These are phyloP conservation scores for Geotrichum australiense DNA, from an alignment of 1,139 yeast species.

Conservation along the genomic window DNA sequence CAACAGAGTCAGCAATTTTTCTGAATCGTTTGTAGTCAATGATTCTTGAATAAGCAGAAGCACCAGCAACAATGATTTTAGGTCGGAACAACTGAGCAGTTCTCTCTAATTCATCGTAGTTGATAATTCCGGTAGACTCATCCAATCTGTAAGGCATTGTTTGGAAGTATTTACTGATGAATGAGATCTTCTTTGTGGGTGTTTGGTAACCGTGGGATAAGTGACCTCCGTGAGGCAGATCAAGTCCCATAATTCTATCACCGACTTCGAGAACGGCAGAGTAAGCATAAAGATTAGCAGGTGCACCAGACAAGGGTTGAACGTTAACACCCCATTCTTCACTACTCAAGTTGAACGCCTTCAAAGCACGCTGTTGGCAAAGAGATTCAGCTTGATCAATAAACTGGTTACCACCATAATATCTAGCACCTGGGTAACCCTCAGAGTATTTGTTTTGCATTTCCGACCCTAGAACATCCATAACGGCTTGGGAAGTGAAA, in stretches of 20 bases:
- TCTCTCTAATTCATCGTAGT: constrained; percentile 88
- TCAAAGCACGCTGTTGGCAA: constrained; percentile 89
- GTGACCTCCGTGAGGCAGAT: constrained; percentile 97
- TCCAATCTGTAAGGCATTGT: constrained; percentile 97
- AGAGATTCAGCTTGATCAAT: constrained; percentile 88
- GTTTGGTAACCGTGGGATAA: constrained; percentile 98
- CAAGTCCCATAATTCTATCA: constrained; percentile 94
- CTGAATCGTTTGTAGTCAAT: constrained; percentile 95
- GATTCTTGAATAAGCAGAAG: constrained; percentile 93
- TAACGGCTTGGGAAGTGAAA: constrained; percentile 93
- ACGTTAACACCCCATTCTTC: constrained; percentile 98
- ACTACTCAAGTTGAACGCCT: constrained; percentile 72
- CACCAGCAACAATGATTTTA: constrained; percentile 93
- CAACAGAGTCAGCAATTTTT: constrained; percentile 92
- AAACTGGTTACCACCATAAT: constrained; percentile 95
- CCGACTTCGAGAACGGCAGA: constrained; percentile 92
- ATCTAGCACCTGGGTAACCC: constrained; percentile 96
- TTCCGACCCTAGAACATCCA: constrained; percentile 95
- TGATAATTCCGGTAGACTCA: constrained; percentile 86
- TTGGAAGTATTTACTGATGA: constrained; percentile 92
- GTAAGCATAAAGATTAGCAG: constrained; percentile 94
- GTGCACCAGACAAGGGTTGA: constrained; percentile 93
- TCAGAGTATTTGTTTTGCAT: constrained; percentile 98
- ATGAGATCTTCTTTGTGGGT: constrained; percentile 88
- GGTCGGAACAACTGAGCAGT: constrained; percentile 90